Evolutionary conservation across 192 early-diverging fungal genomes (phyloP).

Genomic region (Entrophospora sp.): DNA sequence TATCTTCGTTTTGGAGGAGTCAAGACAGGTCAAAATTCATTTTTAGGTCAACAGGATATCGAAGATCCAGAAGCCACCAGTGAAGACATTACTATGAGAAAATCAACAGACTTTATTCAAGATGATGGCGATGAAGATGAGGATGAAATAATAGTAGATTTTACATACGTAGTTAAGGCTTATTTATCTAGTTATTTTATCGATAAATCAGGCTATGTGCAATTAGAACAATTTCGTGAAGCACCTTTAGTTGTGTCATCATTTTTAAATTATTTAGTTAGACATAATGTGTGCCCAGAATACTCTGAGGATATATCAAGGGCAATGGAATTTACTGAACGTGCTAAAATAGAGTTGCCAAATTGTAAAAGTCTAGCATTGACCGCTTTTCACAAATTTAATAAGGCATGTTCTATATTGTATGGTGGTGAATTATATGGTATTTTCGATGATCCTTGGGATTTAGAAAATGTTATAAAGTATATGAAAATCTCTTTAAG

Average conservation of each 20-base stretch:
- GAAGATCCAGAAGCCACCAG: constrained; percentile 35
- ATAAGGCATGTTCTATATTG: constrained; percentile 42
- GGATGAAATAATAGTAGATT: constrained; percentile 31
- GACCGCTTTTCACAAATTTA: constrained; percentile 35
- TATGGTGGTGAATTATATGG: constrained; percentile 38
- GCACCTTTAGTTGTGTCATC: constrained; percentile 35
- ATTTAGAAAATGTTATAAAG: background rate
- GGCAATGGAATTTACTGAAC: constrained; percentile 32
- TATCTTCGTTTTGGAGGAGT: constrained; percentile 50
- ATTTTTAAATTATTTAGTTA: constrained; percentile 39
- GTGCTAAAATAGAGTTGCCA: constrained; percentile 40
- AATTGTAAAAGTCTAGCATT: constrained; percentile 33
- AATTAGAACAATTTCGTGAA: constrained; percentile 35
- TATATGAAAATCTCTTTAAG: constrained; percentile 14
- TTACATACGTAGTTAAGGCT: constrained; percentile 34
- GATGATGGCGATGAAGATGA: constrained; percentile 32
- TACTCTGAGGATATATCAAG: constrained; percentile 36
- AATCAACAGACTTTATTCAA: constrained; percentile 31
- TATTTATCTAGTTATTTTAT: constrained; percentile 47
- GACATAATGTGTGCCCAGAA: constrained; percentile 43
- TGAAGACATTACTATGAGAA: constrained; percentile 29
- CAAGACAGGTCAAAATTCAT: constrained; percentile 39
- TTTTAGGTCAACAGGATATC: constrained; percentile 31
- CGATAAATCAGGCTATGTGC: constrained; percentile 33
- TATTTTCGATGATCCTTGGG: constrained; percentile 26